Conservation (phyloP, 1,284 basidiomycete genomes). For the Agroathelia rolfsii region DNA sequence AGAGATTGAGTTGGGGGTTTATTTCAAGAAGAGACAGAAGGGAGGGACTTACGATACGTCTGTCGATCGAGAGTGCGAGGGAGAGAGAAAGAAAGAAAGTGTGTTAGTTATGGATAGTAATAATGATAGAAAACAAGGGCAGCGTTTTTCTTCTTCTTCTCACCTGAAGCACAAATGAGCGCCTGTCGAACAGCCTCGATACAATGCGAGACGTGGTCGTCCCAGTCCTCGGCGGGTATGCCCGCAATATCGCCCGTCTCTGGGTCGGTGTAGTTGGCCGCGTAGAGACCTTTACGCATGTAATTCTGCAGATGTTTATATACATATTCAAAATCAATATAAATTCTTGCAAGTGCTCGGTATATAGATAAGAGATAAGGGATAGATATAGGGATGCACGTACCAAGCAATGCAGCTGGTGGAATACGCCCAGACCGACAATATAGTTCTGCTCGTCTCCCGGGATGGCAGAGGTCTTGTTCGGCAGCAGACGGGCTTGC, state of each 20-base stretch:
- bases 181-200: slow-evolving; percentile 21
- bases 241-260: too few species aligned
- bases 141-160: neutral
- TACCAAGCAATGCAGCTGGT: slow-evolving; percentile 24
- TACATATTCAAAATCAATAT: too few species aligned
- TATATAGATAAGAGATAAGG: too few species aligned
- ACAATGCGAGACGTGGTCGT: slow-evolving; percentile 19
- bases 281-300: slow-evolving; percentile 18
- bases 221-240: neutral
- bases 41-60: too few species aligned
- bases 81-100: too few species aligned
- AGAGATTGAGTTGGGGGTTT: too few species aligned
- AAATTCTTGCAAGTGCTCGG: too few species aligned
- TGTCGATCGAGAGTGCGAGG: too few species aligned
- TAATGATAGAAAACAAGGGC: too few species aligned
- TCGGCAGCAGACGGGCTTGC: slow-evolving; percentile 16
- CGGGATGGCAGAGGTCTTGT: slow-evolving; percentile 17
- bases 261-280: slow-evolving; percentile 16
- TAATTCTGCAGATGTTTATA: slow-evolving; percentile 16
- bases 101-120: too few species aligned
- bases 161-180: slow-evolving; percentile 19
- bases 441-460: slow-evolving; percentile 18
- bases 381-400: too few species aligned
- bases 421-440: slow-evolving; percentile 21
- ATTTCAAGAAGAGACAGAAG: too few species aligned